Percentiles rank a stretch among this genome's conserved stretches.
Conservation (phyloP, 345 rosid genomes). For the Mallotus nudiflorus region DNA sequence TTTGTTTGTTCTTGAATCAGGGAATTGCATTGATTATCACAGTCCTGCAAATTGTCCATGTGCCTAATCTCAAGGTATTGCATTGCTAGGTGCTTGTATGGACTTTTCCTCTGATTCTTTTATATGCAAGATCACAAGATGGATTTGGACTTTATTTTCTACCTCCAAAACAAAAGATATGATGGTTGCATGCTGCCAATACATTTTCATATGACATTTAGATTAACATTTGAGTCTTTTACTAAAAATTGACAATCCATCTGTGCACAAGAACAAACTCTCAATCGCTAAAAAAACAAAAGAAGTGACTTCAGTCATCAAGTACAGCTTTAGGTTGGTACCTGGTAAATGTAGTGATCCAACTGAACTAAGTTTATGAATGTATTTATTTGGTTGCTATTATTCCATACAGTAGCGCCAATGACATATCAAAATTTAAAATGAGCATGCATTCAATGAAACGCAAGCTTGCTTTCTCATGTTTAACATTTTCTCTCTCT, state of each 20-base stretch:
- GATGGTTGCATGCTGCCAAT: not conserved
- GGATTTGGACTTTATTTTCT: not conserved
- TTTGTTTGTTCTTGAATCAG: constrained; percentile 38
- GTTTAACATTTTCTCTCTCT: not conserved
- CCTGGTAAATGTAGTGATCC: not conserved
- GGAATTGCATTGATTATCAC: constrained; percentile 95
- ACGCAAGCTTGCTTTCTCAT: not conserved
- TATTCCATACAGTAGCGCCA: not conserved
- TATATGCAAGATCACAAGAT: constrained; percentile 1
- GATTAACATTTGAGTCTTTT: not conserved
- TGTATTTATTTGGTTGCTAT: not conserved
- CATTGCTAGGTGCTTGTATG: constrained; percentile 2
- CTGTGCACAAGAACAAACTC: not conserved
- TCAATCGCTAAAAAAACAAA: not conserved
- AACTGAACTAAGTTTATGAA: not conserved
- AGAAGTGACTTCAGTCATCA: not conserved
- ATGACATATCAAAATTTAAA: not conserved
- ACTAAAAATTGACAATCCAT: not conserved
- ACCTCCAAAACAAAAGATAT: not conserved
- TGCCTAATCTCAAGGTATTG: constrained; percentile 95
- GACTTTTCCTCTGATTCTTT: not conserved
- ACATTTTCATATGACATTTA: not conserved
- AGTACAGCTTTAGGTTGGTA: too few species aligned
- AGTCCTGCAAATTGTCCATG: constrained; percentile 89
- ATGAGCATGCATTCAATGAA: not conserved